Base-by-base conservation (phyloP, 2,329 filamentous ascomycete species). In the Xylaria sp. region DNA sequence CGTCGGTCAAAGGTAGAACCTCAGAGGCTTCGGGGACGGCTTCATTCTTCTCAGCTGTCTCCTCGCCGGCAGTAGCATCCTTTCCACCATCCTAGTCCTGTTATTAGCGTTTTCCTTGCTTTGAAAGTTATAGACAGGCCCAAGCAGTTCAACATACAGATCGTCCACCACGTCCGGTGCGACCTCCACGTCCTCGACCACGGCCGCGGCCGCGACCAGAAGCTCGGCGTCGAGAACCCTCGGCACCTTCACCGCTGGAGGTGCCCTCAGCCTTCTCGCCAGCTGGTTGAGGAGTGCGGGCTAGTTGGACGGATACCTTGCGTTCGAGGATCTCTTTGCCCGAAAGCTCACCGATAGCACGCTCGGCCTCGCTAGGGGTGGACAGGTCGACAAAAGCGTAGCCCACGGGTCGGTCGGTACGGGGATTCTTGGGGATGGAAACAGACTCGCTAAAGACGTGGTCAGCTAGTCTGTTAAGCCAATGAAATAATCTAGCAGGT, bases 371-470 rank as follows among this genome's bases (percentile, higher is more conserved):
- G 75, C 90, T 90, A 70, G 96, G 93, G 74, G 95, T 98, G 71
- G 94, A 97, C 75, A 99, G 92, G 81, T 98, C 96, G 82, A 99
- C 96, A 82, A 99, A 99, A 81, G 96, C 96, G 84, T 98, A 99
- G 80, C 96, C 96, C 82, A 99, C 96, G 74, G 96, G 95, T 82
- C 96, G 95, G 84, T 94, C 95, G 84, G 95, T 99, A 83, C 96
- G 95, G 81, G 96, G 96, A 88, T 99, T 98, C 89, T 97, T 97
- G 76, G 96, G 96, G 84, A 99, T 99, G 78, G 96, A 98, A 83
- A 95, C 95, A 83, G 94, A 97, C 88, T 99, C 96, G 84, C 96
- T 98, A 75, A 66, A 58, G 39, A 59, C 13, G n/a, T n/a, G 7
- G 52, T 76, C 68, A 77, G 72, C 65, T 4, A 12, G 28, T 46